Conservation (phyloP, 2,329 filamentous ascomycete species). For the Ceratocystis diversiconidia region DNA sequence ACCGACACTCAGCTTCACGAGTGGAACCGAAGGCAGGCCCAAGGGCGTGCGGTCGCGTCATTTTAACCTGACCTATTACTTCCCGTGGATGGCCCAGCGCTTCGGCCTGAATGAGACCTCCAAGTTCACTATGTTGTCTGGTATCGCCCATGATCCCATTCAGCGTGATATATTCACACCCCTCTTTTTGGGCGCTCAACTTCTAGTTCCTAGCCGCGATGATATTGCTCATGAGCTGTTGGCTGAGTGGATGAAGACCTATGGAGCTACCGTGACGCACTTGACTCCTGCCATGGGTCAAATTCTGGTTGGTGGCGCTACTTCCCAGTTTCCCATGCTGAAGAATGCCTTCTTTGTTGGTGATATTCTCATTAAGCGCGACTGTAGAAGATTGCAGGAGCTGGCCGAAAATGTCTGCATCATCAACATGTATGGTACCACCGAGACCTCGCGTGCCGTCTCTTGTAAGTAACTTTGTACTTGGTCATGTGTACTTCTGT, state of each 20-base stretch:
- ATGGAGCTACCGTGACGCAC: conserved; percentile 66
- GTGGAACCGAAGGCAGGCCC: conserved; percentile 61
- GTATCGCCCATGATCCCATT: conserved; percentile 58
- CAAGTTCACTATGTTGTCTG: conserved; percentile 69
- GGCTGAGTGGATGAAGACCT: conserved; percentile 73
- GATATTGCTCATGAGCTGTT: conserved; percentile 77
- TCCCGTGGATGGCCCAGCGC: conserved; percentile 79
- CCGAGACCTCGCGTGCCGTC: conserved; percentile 68
- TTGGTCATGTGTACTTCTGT: not conserved
- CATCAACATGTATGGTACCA: conserved; percentile 79
- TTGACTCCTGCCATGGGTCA: conserved; percentile 95
- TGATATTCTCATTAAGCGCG: conserved; percentile 72
- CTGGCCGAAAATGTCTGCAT: conserved; percentile 63
- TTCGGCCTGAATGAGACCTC: conserved; percentile 61
- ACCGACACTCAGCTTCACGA: conserved; percentile 61
- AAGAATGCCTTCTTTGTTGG: conserved; percentile 80
- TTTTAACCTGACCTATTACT: conserved; percentile 74
- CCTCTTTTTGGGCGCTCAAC: conserved; percentile 66
- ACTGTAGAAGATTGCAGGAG: conserved; percentile 61
- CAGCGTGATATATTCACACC: conserved; percentile 71
- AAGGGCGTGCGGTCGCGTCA: conserved; percentile 83
- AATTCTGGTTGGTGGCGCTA: conserved; percentile 75
- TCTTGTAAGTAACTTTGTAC: conserved; percentile 34
- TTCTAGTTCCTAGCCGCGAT: conserved; percentile 66
- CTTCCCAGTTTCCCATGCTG: conserved; percentile 61